A percentile compares a stretch with the other conserved stretches of the same genome.
Evolutionary conservation across 257 asterid species (phyloP).

Genomic region (Oldenlandia corymbosa): DNA sequence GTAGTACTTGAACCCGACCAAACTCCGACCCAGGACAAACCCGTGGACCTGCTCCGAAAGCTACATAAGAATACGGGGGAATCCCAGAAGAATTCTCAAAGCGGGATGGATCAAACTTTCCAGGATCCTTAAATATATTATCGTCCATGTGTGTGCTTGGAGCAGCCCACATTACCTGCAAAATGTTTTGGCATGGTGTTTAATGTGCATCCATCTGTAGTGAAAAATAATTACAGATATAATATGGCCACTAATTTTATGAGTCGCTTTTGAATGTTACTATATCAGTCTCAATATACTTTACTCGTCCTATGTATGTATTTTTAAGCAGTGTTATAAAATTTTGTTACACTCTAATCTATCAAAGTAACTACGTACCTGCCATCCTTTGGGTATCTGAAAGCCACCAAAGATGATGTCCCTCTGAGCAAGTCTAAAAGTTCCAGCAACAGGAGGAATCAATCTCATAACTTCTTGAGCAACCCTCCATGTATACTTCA

Average conservation of each 20-base stretch:
- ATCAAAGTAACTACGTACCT: too few relatives aligned
- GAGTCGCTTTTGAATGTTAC: too few relatives aligned
- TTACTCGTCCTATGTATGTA: too few relatives aligned
- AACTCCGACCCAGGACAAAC: constrained; percentile 9
- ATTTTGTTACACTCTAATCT: too few relatives aligned
- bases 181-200: not conserved
- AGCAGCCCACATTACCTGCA: constrained; percentile 8
- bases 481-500: constrained; percentile 14
- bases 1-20: constrained; percentile 7
- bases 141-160: constrained; percentile 11
- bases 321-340: too few relatives aligned
- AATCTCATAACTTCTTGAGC: constrained; percentile 12
- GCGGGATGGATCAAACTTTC: constrained; percentile 10
- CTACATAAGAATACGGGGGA: constrained; percentile 6
- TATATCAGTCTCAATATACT: too few relatives aligned
- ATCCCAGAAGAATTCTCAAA: constrained; percentile 9
- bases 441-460: constrained; percentile 13
- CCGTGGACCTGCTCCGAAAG: constrained; percentile 14
- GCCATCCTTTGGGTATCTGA: constrained; percentile 14
- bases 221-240: too few relatives aligned
- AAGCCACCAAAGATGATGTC: not conserved
- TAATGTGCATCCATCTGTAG: too few relatives aligned
- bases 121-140: constrained; percentile 9
- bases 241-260: too few relatives aligned
- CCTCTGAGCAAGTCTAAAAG: constrained; percentile 6